Percentiles rank a stretch among this genome's conserved stretches.
phyloP scores from a whole-genome alignment of 2,329 filamentous ascomycete species.

The Colletotrichum chrysophilum region DNA sequence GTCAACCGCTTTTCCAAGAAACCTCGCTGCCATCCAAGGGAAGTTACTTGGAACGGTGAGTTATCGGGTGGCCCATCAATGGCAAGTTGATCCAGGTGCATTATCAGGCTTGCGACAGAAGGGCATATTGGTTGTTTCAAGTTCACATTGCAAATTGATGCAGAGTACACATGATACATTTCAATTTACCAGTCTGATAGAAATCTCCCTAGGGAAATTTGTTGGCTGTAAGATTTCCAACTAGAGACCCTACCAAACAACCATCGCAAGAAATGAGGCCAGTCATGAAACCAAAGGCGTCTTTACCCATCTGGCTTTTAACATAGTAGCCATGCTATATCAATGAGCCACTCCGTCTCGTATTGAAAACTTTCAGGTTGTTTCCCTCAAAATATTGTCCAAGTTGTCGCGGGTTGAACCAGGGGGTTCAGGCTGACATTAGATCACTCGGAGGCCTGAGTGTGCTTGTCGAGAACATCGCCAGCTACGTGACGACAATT shows the following conservation, averaged over 20 bases:
- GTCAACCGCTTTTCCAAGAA: rapidly evolving
- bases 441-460: background rate
- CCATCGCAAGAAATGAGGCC: background rate
- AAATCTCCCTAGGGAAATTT: background rate
- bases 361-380: background rate
- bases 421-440: background rate
- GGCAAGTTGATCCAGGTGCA: background rate
- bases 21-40: background rate
- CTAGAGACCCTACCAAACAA: background rate
- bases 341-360: background rate
- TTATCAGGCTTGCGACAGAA: background rate
- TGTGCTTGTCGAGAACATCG: background rate
- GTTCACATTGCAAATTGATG: background rate
- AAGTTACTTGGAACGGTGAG: background rate
- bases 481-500: background rate
- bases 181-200: background rate
- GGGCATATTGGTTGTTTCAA: background rate
- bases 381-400: background rate
- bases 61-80: rapidly evolving
- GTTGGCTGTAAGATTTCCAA: background rate
- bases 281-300: background rate
- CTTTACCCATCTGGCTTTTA: background rate
- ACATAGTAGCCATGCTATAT: background rate
- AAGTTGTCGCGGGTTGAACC: background rate
- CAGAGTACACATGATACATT: background rate